Evolutionary conservation across 2,329 filamentous ascomycete genomes (phyloP).

Genomic region (Beauveria sp.): DNA sequence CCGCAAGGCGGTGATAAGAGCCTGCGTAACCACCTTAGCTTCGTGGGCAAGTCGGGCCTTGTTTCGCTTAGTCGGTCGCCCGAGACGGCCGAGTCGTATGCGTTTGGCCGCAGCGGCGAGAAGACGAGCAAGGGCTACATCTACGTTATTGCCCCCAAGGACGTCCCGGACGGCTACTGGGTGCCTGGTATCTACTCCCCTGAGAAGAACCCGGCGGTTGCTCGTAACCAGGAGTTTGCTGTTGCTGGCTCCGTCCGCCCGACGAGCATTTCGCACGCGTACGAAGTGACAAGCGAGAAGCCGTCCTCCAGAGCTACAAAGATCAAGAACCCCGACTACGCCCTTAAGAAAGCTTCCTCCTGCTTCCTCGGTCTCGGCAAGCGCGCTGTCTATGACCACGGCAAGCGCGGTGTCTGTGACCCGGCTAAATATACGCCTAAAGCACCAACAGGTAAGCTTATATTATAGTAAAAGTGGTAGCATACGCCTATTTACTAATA

Average conservation of each 20-base stretch:
- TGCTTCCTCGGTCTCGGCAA: neutral
- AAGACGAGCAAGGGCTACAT: neutral
- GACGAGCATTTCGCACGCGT: neutral
- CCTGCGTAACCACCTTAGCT: conserved; percentile 3
- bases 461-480: no score
- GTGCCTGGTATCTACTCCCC: conserved; percentile 5
- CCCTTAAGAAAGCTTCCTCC: neutral
- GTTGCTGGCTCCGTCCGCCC: neutral
- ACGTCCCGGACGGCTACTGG: conserved; percentile 10
- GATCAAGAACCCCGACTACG: neutral
- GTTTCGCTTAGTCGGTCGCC: neutral
- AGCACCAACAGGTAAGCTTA: neutral
- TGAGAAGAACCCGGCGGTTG: neutral
- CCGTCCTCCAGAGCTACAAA: neutral
- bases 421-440: neutral
- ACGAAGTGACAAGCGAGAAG: neutral
- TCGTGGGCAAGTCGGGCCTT: neutral
- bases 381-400: neutral
- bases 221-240: neutral
- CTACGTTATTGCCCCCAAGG: conserved; percentile 3
- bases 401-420: neutral
- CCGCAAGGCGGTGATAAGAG: conserved; percentile 5
- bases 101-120: conserved; percentile 5
- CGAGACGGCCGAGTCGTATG: neutral
- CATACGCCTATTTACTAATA: neutral